Base-by-base conservation (phyloP, 306 rosid genomes). In the Lathyrus sativus region DNA sequence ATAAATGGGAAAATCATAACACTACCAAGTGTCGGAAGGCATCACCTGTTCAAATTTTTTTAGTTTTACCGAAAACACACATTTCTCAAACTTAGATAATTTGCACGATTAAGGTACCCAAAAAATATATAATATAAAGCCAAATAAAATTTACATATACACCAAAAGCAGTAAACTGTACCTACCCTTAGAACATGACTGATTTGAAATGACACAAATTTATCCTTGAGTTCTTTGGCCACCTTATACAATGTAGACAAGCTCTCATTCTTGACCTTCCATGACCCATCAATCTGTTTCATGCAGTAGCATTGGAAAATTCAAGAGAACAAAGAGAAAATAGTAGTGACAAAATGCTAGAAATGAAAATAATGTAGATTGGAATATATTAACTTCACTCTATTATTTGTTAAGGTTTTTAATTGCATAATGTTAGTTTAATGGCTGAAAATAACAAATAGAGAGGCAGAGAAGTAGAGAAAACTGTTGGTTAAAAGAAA, bases 171-270 rank as follows among this genome's bases (percentile, higher is more conserved):
- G 58, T 22, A 59, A 78, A 81, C 60, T 49, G 61, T 66, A 68
- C 97, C 11, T 74, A 93, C 98, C 97, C 97, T 79, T 79, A 88
- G 81, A 80, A 93, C 89, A 79, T 93, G 97, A 78, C 19, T 73
- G 68, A 93, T 84, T 84, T 93, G 59, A 81, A 93, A 90, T 24
- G 95, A 90, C 12, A 46, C 46, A 85, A 88, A 93, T 51, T 84
- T 68, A 22, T 86, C 84, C 84, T 86, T 86, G 50, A 93, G 90
- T 76, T 80, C 77, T 73, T 72, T 81, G 74, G 87, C 97, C 85
- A 81, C 89, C 60, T 86, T 77, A 73, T 58, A 76, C 83, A 93
- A 78, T 59, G 31, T 62, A 42, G 83, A 63, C 76, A 93, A 71
- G 79, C 83, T 88, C 78, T 83, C 78, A 50, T 88, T 76, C 87